These are phyloP conservation scores for Rhynchospora breviuscula DNA, from an alignment of 176 grass and related monocot genomes.

Conservation along the genomic window DNA sequence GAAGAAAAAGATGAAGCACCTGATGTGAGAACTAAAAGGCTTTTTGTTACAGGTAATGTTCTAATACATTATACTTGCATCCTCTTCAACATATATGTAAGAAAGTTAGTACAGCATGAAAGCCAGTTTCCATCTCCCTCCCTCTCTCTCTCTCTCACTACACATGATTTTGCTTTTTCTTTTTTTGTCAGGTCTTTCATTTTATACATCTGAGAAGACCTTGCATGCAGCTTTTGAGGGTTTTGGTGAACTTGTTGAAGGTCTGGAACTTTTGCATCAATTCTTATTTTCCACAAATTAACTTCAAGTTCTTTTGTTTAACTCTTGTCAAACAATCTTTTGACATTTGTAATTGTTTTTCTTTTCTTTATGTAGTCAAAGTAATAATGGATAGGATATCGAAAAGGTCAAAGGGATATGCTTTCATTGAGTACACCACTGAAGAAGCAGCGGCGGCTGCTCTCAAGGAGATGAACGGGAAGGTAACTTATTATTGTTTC, in stretches of 20 bases:
- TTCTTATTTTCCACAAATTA: not conserved
- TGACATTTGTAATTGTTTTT: conserved; percentile 8
- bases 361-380: conserved; percentile 49
- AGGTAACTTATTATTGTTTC: conserved; percentile 25
- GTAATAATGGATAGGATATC: conserved; percentile 99
- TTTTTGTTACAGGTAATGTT: conserved; percentile 76
- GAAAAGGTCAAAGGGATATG: conserved; percentile 91
- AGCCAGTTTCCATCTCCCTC: not conserved
- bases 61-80: not conserved
- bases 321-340: conserved; percentile 10
- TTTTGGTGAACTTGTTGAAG: conserved; percentile 87
- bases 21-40: conserved; percentile 74
- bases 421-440: conserved; percentile 86
- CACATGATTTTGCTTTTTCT: not conserved
- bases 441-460: conserved; percentile 82
- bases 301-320: not conserved
- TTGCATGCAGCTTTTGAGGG: conserved; percentile 76
- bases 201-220: conserved; percentile 90
- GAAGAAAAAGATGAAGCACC: conserved; percentile 29
- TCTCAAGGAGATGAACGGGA: conserved; percentile 94
- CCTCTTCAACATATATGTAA: conserved; percentile 8
- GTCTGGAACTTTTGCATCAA: conserved; percentile 31
- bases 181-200: conserved; percentile 60
- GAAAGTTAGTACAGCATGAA: not conserved
- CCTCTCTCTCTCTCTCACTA: not conserved